Evolutionary conservation across 192 early-diverging fungal genomes (phyloP).

Genomic region (Dispira parvispora): DNA sequence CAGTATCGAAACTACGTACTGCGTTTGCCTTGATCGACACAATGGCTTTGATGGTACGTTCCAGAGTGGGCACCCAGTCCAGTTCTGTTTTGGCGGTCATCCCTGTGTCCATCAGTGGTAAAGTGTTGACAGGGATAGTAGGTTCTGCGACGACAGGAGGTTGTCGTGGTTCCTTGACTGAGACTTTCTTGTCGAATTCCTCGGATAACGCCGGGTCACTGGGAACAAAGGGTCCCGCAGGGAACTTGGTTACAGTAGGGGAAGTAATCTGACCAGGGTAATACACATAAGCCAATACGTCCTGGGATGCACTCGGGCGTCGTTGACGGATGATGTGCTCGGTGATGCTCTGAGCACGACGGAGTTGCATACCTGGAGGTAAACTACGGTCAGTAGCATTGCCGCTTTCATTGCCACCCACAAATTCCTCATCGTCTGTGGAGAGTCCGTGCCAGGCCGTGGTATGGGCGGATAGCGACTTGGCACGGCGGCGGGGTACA

Average conservation of each 20-base stretch:
- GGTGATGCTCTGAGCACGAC: conserved; percentile 7
- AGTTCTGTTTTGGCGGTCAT: too few relatives aligned
- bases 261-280: conserved; percentile 3
- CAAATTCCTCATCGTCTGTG: not conserved
- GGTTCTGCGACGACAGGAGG: not conserved
- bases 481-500: conserved; percentile 13
- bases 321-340: conserved; percentile 4
- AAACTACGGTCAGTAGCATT: not conserved
- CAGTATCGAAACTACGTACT: conserved; percentile 64
- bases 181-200: not conserved
- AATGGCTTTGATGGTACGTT: conserved; percentile 53
- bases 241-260: conserved; percentile 1
- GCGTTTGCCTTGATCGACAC: conserved; percentile 62
- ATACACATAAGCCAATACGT: conserved; percentile 9
- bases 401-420: not conserved
- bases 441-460: not conserved
- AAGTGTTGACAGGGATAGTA: not conserved
- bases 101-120: not conserved
- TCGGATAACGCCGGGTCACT: too few relatives aligned
- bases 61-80: conserved; percentile 51
- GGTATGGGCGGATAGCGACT: not conserved
- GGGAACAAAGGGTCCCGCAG: not conserved
- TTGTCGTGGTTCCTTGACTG: not conserved
- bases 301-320: not conserved
- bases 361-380: not conserved